Percentiles rank a stretch among this genome's conserved stretches.
Evolutionary conservation across 192 early-diverging fungal genomes (phyloP).

Genomic region (Diversispora epigaea): DNA sequence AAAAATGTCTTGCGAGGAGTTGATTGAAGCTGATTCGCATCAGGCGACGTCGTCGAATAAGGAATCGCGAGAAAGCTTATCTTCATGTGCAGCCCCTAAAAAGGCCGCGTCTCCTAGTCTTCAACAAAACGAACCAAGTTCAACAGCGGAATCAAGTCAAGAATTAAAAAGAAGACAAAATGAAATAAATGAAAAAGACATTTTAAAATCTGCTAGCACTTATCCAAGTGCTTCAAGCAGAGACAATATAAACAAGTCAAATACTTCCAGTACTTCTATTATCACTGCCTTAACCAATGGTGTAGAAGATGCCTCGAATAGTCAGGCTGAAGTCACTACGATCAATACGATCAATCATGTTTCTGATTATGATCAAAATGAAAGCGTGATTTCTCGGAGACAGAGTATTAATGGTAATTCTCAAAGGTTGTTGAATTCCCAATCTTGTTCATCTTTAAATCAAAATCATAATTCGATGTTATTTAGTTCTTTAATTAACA

Average conservation of each 20-base stretch:
- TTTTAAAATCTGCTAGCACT: conserved; percentile 13
- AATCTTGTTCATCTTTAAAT: neutral
- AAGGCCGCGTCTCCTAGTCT: conserved; percentile 17
- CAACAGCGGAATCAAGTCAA: conserved; percentile 25
- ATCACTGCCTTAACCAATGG: neutral
- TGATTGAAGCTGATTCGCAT: conserved; percentile 3
- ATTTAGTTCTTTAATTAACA: conserved; percentile 6
- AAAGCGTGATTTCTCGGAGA: neutral
- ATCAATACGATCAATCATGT: neutral
- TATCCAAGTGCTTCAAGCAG: neutral
- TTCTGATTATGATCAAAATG: conserved; percentile 12
- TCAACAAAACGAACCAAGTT: conserved; percentile 21
- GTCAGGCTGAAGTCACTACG: neutral
- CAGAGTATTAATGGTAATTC: conserved; percentile 13
- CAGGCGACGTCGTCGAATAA: conserved; percentile 1
- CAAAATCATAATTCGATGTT: conserved; percentile 4
- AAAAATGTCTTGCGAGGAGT: conserved; percentile 26
- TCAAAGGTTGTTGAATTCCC: conserved; percentile 9
- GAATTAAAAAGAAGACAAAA: conserved; percentile 19
- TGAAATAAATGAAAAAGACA: conserved; percentile 29
- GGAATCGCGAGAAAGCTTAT: conserved; percentile 18
- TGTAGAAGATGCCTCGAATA: neutral
- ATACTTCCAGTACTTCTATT: neutral
- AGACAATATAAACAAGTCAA: conserved; percentile 21
- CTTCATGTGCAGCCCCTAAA: conserved; percentile 6